These are phyloP conservation scores for Alternaria ventricosa DNA, from an alignment of 2,329 filamentous ascomycete species.

Conservation along the genomic window DNA sequence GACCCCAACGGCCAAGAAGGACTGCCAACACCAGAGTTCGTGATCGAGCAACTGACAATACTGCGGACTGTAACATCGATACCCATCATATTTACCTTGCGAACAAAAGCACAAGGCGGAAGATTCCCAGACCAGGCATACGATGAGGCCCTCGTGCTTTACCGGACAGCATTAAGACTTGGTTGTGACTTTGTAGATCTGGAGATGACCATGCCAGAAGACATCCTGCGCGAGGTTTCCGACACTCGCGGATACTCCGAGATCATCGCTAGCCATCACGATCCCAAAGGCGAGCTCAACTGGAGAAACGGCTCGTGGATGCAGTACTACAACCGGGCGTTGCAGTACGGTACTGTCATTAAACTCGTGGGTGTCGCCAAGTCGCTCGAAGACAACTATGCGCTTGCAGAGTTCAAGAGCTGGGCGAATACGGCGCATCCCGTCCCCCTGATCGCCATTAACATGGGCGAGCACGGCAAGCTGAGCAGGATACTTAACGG, in stretches of 20 bases:
- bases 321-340: constrained; percentile 83
- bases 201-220: constrained; percentile 83
- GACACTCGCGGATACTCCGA: constrained; percentile 75
- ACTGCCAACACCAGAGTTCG: constrained; percentile 72
- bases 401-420: constrained; percentile 79
- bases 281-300: constrained; percentile 76
- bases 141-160: constrained; percentile 75
- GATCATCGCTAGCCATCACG: constrained; percentile 96
- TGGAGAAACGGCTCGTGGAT: constrained; percentile 97
- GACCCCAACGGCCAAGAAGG: constrained; percentile 67
- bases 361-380: constrained; percentile 88
- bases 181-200: constrained; percentile 93
- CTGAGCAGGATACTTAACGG: constrained; percentile 87
- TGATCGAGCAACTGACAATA: constrained; percentile 81
- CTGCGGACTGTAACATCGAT: constrained; percentile 74
- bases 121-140: constrained; percentile 80
- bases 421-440: constrained; percentile 75
- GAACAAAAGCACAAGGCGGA: constrained; percentile 85
- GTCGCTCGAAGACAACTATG: constrained; percentile 82
- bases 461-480: constrained; percentile 90
- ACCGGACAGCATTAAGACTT: constrained; percentile 77
- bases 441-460: constrained; percentile 89
- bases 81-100: constrained; percentile 90
- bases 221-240: constrained; percentile 73
- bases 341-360: constrained; percentile 90